phyloP scores from a whole-genome alignment of 495 filamentous ascomycete genomes.

The Penicillium antarcticum region DNA sequence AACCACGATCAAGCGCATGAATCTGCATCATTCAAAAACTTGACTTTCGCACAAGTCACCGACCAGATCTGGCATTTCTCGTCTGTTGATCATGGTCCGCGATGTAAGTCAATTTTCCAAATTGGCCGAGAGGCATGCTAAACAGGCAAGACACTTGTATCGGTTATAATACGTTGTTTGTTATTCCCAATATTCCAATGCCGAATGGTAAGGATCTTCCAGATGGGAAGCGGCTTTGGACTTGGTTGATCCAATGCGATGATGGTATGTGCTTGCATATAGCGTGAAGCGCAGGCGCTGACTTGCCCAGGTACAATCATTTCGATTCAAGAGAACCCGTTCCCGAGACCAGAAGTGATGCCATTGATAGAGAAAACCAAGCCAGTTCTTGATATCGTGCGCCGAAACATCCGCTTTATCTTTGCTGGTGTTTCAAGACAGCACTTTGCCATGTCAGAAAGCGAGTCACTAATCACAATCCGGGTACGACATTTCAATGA shows the following conservation, averaged over 20 bases:
- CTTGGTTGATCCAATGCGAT: conserved; percentile 78
- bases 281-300: not conserved
- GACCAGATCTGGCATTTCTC: conserved; percentile 66
- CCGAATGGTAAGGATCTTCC: conserved; percentile 50
- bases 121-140: not conserved
- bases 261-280: conserved; percentile 52
- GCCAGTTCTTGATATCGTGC: conserved; percentile 49
- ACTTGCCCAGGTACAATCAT: conserved; percentile 60
- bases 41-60: conserved; percentile 47
- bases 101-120: conserved; percentile 33
- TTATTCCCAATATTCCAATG: conserved; percentile 36
- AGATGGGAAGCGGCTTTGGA: conserved; percentile 64
- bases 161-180: conserved; percentile 77
- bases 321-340: conserved; percentile 72
- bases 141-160: conserved; percentile 63
- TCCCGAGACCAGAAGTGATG: conserved; percentile 34
- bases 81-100: conserved; percentile 57
- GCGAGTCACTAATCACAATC: conserved; percentile 46
- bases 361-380: conserved; percentile 28
- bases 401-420: conserved; percentile 67
- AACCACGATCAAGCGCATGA: conserved; percentile 21
- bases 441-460: conserved; percentile 38
- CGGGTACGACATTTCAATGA: conserved; percentile 44
- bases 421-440: conserved; percentile 66
- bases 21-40: conserved; percentile 23